Conservation (phyloP, 345 rosid genomes). For the Arabidopsis arenosa region DNA sequence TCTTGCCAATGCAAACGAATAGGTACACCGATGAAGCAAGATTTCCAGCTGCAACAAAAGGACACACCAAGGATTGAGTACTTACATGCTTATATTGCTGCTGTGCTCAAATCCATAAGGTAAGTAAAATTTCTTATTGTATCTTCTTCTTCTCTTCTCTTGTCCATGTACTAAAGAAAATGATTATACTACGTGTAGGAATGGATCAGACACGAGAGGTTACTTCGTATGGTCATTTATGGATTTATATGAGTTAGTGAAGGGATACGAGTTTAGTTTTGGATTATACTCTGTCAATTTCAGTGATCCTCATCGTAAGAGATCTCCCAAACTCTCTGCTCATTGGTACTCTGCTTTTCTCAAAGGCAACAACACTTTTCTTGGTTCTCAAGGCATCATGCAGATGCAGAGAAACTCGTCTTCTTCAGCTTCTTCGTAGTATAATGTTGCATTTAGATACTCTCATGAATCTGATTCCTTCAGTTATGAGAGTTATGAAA, state of each 20-base stretch:
- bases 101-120: neutral
- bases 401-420: neutral
- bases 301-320: neutral
- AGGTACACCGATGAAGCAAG: neutral
- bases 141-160: neutral
- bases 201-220: neutral
- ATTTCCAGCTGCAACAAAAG: neutral
- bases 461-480: neutral
- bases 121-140: neutral
- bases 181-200: neutral
- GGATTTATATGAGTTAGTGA: neutral
- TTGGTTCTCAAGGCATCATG: neutral
- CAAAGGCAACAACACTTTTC: neutral
- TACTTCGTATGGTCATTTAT: neutral
- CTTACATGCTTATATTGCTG: neutral
- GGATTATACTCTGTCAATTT: neutral
- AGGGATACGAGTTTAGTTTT: neutral
- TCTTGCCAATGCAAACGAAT: neutral
- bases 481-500: too few relatives aligned
- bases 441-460: neutral
- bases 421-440: neutral
- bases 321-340: conserved; percentile 5
- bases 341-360: neutral
- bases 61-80: conserved; percentile 2
- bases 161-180: neutral